Evolutionary conservation across 345 rosid genomes (phyloP).

Genomic region (Syzygium jambos): DNA sequence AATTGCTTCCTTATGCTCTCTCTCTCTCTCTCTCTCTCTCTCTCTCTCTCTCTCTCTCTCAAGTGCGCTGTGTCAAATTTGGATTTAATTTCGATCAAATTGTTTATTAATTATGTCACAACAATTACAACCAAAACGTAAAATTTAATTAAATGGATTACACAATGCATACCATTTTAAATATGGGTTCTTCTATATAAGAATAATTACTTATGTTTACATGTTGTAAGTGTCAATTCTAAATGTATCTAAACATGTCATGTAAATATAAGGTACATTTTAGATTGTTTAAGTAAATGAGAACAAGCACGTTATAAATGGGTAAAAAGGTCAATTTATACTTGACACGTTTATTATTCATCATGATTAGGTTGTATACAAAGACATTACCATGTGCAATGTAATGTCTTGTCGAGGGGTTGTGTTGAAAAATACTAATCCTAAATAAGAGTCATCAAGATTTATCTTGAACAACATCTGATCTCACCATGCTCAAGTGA

Average conservation of each 20-base stretch:
- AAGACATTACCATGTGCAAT: background rate
- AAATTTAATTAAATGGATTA: background rate
- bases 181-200: background rate
- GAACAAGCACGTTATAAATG: rapidly evolving
- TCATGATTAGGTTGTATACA: background rate
- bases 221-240: background rate
- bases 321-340: background rate
- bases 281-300: background rate
- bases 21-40: background rate
- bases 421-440: background rate
- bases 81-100: background rate
- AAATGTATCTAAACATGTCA: background rate
- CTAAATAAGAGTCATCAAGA: background rate
- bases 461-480: background rate
- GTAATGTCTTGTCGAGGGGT: background rate
- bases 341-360: background rate
- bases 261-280: background rate
- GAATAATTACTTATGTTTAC: background rate
- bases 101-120: background rate
- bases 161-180: background rate
- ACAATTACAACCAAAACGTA: background rate
- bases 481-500: background rate
- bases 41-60: background rate
- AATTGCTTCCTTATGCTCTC: background rate
- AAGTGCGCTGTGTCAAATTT: background rate